These are phyloP conservation scores for Ephemerocybe angulata DNA, from an alignment of 768 basidiomycete species.

Conservation along the genomic window DNA sequence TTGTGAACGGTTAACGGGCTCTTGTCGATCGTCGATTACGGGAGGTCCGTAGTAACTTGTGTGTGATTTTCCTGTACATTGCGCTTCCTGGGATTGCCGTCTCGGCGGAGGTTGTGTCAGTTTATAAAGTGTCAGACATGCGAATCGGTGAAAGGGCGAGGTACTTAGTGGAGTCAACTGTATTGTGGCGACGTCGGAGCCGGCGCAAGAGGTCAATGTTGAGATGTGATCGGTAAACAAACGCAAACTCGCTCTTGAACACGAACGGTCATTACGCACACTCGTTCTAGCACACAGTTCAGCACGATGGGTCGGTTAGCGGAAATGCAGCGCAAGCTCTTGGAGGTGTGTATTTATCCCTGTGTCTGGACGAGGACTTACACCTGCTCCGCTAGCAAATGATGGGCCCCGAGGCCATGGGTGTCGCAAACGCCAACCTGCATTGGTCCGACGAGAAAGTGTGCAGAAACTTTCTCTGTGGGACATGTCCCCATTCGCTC, in stretches of 20 bases:
- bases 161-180: too few relatives aligned
- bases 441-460: slow-evolving; percentile 97
- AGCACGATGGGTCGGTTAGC: slow-evolving; percentile 93
- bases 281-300: slow-evolving; percentile 6
- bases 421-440: slow-evolving; percentile 87
- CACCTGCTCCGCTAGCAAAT: slow-evolving; percentile 68
- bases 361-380: slow-evolving; percentile 24
- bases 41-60: too few relatives aligned
- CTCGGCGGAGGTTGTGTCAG: too few relatives aligned
- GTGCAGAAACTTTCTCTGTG: slow-evolving; percentile 96
- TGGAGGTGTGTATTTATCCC: slow-evolving; percentile 33
- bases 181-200: too few relatives aligned
- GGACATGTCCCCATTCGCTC: slow-evolving; percentile 95
- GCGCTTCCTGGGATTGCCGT: too few relatives aligned
- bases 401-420: slow-evolving; percentile 99
- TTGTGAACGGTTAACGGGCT: too few relatives aligned
- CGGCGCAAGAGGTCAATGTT: too few relatives aligned
- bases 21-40: too few relatives aligned
- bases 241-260: slow-evolving; percentile 12
- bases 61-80: too few relatives aligned
- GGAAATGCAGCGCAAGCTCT: slow-evolving; percentile 96
- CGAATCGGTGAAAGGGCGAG: background rate
- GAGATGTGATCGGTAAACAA: slow-evolving; percentile 13
- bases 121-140: too few relatives aligned
- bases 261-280: slow-evolving; percentile 5